Evolutionary conservation across 768 basidiomycete species (phyloP).

Genomic region (Lentinula edodes): DNA sequence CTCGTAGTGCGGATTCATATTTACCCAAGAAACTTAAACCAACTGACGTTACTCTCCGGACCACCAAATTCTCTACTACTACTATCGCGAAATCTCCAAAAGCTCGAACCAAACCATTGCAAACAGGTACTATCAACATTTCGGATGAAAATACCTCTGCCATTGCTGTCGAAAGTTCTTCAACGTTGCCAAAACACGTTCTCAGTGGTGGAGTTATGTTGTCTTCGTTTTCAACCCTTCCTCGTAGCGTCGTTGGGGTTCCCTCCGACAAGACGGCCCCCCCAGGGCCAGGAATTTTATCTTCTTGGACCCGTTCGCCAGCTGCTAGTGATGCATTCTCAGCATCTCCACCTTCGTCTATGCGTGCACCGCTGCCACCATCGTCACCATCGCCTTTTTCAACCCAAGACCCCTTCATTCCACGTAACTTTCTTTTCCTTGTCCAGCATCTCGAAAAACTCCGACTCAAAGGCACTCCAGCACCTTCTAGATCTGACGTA

Average conservation of each 20-base stretch:
- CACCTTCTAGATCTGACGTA: neutral
- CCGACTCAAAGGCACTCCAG: neutral
- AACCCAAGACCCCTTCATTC: neutral
- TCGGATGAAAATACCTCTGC: neutral
- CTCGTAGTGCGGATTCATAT: neutral
- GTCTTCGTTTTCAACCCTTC: neutral
- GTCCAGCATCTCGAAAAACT: slow-evolving; percentile 1
- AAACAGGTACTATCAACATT: neutral
- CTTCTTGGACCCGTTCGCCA: neutral
- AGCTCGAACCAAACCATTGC: neutral
- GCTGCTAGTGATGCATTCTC: neutral
- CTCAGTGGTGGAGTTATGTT: neutral
- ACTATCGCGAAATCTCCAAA: neutral
- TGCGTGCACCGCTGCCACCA: neutral
- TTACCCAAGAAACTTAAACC: neutral
- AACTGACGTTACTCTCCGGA: neutral
- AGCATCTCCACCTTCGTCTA: neutral
- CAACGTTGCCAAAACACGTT: neutral
- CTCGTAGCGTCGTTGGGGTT: neutral
- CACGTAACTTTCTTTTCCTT: neutral
- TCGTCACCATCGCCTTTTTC: neutral
- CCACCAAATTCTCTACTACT: neutral
- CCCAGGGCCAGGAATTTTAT: too few relatives aligned
- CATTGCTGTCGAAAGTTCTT: neutral
- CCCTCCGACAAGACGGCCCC: neutral